These are phyloP conservation scores for Aegilops bicornis DNA, from an alignment of 176 grass and related monocot genomes.

Conservation along the genomic window DNA sequence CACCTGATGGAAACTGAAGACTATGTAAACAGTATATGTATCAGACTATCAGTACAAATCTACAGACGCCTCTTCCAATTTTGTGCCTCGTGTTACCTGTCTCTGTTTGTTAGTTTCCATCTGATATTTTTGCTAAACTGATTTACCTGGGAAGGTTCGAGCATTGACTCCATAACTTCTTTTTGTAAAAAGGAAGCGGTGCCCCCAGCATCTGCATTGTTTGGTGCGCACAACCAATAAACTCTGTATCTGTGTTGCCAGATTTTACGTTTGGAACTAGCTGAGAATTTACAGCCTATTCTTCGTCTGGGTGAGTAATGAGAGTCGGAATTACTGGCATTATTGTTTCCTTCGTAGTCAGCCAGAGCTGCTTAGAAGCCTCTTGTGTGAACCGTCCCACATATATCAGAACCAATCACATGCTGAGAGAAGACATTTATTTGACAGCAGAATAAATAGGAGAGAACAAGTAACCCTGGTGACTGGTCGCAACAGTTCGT, in stretches of 20 bases:
- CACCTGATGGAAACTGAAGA: not conserved
- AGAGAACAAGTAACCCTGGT: not conserved
- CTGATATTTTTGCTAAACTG: not conserved
- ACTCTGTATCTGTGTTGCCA: too few species aligned
- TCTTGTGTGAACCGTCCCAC: not conserved
- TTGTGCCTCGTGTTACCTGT: not conserved
- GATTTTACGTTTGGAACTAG: too few species aligned
- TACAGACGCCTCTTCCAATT: not conserved
- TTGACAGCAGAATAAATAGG: not conserved
- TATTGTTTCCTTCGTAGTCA: not conserved
- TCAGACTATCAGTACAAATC: not conserved
- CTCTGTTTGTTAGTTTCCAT: not conserved
- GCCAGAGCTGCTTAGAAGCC: not conserved
- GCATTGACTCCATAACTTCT: too few species aligned
- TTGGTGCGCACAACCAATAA: not conserved
- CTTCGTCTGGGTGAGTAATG: not conserved
- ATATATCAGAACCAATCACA: not conserved
- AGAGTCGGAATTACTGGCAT: not conserved
- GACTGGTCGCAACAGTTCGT: too few species aligned
- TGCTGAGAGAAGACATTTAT: not conserved
- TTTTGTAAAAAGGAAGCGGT: too few species aligned
- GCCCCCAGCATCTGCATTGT: not conserved
- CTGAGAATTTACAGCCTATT: not conserved
- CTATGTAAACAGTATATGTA: not conserved
- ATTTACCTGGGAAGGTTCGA: not conserved